Evolutionary conservation across 345 rosid genomes (phyloP), one percentile per base, ranked within the genome.

Genomic region (Limnanthes douglasii): DNA sequence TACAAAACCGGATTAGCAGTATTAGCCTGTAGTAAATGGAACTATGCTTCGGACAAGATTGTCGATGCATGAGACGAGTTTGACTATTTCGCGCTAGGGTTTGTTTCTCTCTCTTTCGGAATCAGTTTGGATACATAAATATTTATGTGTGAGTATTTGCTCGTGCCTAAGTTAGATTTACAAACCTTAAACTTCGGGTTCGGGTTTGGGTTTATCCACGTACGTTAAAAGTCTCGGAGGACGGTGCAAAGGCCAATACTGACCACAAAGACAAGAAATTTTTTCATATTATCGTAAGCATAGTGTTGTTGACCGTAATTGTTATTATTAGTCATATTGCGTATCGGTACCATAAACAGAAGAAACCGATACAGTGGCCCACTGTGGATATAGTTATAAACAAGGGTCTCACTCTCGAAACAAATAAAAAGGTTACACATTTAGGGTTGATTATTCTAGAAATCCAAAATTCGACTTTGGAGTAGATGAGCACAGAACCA

Each of bases 111-210:
- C 13, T 59, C 69, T 5, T 71, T 69, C 27, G 62, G 53, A 24
- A 51, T 81, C 1, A 32, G 55, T 69, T 59, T 90, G 46, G 61
- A 57, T 41, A 63, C 75, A 2, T 69, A 69, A 65, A 53, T 46
- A 50, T 6, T 64, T 82, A 18, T 90, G 98, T 59, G 44, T 25
- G 3, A 27, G 39, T 12, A 84, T 84, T 33, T 90, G 96, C 48
- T 73, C 98, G 0, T 90, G 98, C 41, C 64, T 71, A 16, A 90
- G 68, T 34, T 34, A 75, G 48, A 82, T 86, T 61, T 73, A 60
- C 46, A 68, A 76, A 11, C 74, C 57, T 62, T 67, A 64, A 51
- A 35, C 12, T 36, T 41, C 93, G 5, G 32, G 10, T 0, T 29
- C 10, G 3, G 54, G 55, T 11, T 58, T 79, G 16, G 58, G 58